A percentile compares a stretch with the other conserved stretches of the same genome.
These are phyloP conservation scores for Tylopilus sp. DNA, from an alignment of 1,284 basidiomycete genomes.

Conservation along the genomic window DNA sequence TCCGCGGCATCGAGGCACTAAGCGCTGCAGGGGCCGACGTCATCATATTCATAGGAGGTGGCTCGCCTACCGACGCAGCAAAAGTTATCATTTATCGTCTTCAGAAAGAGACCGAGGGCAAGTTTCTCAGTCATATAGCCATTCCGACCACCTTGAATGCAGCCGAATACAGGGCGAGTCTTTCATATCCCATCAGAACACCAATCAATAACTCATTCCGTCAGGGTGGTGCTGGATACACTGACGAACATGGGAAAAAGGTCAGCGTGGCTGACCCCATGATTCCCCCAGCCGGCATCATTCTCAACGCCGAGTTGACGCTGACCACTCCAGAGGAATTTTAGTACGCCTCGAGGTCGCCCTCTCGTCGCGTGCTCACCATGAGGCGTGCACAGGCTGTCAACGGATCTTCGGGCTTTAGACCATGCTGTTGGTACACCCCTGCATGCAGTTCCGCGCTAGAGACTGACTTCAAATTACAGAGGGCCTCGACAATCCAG, in stretches of 20 bases:
- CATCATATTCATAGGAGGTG: conserved; percentile 73
- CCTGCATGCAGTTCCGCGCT: neutral
- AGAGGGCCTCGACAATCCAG: conserved; percentile 69
- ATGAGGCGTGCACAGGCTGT: conserved; percentile 50
- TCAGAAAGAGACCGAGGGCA: conserved; percentile 51
- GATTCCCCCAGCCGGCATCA: conserved; percentile 65
- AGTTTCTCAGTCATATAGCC: conserved; percentile 55
- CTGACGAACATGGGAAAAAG: conserved; percentile 70
- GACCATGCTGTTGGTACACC: conserved; percentile 72
- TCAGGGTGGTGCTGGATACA: conserved; percentile 67
- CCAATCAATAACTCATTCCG: conserved; percentile 10
- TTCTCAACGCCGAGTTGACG: conserved; percentile 76
- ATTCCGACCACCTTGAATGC: conserved; percentile 81
- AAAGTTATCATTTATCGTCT: conserved; percentile 66
- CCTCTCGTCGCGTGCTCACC: conserved; percentile 15
- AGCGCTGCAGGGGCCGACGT: conserved; percentile 57
- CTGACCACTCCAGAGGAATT: conserved; percentile 70
- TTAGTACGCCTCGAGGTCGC: conserved; percentile 46
- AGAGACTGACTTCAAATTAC: conserved; percentile 1
- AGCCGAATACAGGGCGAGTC: conserved; percentile 66
- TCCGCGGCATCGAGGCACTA: conserved; percentile 57
- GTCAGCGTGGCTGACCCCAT: conserved; percentile 49
- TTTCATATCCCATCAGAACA: neutral
- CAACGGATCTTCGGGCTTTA: conserved; percentile 70
- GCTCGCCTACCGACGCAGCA: conserved; percentile 74